These are phyloP conservation scores for Fusarium veterinarium DNA, from an alignment of 2,329 filamentous ascomycete genomes.

Conservation along the genomic window DNA sequence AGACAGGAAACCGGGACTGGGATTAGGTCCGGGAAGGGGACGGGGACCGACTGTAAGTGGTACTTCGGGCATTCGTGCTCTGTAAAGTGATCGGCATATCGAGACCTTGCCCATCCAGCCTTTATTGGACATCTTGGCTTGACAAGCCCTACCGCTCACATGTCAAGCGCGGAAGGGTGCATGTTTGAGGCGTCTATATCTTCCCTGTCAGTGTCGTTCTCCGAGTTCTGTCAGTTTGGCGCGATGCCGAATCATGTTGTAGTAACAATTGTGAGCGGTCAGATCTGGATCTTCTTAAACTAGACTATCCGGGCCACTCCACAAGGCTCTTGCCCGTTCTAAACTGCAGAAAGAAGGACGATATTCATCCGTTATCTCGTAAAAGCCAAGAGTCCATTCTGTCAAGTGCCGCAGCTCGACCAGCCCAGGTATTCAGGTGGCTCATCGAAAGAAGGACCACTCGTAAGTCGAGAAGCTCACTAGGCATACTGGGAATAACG, in stretches of 20 bases:
- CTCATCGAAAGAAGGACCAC: conserved; percentile 26
- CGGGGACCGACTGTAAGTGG: conserved; percentile 32
- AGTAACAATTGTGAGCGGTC: conserved; percentile 24
- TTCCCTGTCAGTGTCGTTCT: conserved; percentile 11
- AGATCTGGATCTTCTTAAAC: conserved; percentile 28
- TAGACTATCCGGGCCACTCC: conserved; percentile 12
- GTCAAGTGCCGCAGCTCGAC: conserved; percentile 27
- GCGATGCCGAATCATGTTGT: conserved; percentile 35
- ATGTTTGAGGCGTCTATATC: conserved; percentile 35
- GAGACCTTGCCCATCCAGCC: conserved; percentile 29
- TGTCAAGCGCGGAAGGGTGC: conserved; percentile 43
- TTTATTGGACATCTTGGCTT: conserved; percentile 41
- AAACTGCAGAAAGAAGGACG: conserved; percentile 5
- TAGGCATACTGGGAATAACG: conserved; percentile 18
- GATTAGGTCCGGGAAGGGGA: conserved; percentile 29
- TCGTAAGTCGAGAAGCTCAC: conserved; percentile 14
- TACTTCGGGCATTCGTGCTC: conserved; percentile 36
- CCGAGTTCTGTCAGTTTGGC: conserved; percentile 31
- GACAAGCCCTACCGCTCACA: conserved; percentile 44
- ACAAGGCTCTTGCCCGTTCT: not conserved
- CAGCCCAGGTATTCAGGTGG: conserved; percentile 10
- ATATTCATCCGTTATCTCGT: conserved; percentile 27
- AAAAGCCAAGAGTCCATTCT: conserved; percentile 11
- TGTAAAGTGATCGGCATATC: conserved; percentile 41
- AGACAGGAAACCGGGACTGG: conserved; percentile 27